A percentile compares a stretch with the other conserved stretches of the same genome.
These are phyloP conservation scores for Apiosordaria backusii DNA, from an alignment of 495 filamentous ascomycete species.

Conservation along the genomic window DNA sequence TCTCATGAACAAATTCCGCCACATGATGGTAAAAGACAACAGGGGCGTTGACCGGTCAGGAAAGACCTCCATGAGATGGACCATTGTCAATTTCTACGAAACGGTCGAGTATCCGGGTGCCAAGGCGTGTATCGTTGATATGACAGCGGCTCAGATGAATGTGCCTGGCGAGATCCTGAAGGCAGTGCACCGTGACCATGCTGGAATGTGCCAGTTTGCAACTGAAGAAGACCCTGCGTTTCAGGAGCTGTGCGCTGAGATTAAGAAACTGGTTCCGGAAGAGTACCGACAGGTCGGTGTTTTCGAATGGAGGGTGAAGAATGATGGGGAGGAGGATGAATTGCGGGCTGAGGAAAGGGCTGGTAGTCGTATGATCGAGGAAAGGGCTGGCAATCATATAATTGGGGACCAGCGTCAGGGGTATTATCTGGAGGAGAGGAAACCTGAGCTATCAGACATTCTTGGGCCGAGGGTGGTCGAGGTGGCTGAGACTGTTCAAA, in stretches of 20 bases:
- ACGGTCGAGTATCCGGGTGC: conserved; percentile 5
- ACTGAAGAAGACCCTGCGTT: background rate
- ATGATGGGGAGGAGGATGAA: too few species aligned
- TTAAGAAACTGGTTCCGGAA: background rate
- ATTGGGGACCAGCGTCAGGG: too few species aligned
- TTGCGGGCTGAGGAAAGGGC: too few species aligned
- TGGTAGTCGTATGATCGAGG: too few species aligned
- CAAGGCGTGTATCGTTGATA: conserved; percentile 10
- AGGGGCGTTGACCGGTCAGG: background rate
- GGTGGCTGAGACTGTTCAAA: too few species aligned
- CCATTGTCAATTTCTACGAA: conserved; percentile 16
- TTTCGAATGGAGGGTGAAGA: too few species aligned
- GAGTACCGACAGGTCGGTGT: too few species aligned
- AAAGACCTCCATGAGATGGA: background rate
- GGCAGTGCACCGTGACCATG: background rate
- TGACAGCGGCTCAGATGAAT: conserved; percentile 1
- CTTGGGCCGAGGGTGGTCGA: too few species aligned
- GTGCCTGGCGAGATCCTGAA: background rate
- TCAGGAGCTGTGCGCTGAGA: background rate
- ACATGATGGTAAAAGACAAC: background rate
- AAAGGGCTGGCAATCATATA: too few species aligned
- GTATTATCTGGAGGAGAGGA: too few species aligned
- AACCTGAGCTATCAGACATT: too few species aligned
- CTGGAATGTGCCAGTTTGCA: background rate
- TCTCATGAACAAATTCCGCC: conserved; percentile 10